These are phyloP conservation scores for Pleurotus eryngii DNA, from an alignment of 768 basidiomycete genomes.

Conservation along the genomic window DNA sequence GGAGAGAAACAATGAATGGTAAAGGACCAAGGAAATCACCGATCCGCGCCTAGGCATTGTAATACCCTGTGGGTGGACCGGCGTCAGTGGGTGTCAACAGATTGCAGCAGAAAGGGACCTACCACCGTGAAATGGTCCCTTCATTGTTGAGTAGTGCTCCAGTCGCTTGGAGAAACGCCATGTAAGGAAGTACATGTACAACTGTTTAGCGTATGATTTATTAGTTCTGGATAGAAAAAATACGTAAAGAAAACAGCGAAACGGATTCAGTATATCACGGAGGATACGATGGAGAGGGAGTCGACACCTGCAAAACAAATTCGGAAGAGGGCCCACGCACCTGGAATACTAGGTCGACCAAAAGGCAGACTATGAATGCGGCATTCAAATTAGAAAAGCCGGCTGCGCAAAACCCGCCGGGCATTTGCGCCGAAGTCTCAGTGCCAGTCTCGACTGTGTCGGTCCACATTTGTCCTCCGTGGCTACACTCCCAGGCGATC, in stretches of 20 bases:
- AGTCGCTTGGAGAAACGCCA: slow-evolving; percentile 73
- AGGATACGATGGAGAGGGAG: slow-evolving; percentile 6
- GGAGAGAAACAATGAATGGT: slow-evolving; percentile 17
- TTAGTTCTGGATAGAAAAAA: slow-evolving; percentile 13
- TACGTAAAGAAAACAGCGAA: neutral
- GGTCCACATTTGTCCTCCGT: slow-evolving; percentile 65
- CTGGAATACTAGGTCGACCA: slow-evolving; percentile 68
- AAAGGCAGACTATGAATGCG: slow-evolving; percentile 61
- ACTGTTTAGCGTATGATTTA: slow-evolving; percentile 31
- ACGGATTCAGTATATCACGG: neutral
- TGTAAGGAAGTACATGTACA: slow-evolving; percentile 74
- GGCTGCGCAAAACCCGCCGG: slow-evolving; percentile 52
- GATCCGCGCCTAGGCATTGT: slow-evolving; percentile 23
- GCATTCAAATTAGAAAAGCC: slow-evolving; percentile 60
- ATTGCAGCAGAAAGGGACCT: slow-evolving; percentile 27
- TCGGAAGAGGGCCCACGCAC: slow-evolving; percentile 30
- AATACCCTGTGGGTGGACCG: slow-evolving; percentile 34
- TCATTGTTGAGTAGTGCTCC: slow-evolving; percentile 64
- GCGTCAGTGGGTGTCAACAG: slow-evolving; percentile 13
- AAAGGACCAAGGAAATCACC: slow-evolving; percentile 23
- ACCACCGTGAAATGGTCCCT: slow-evolving; percentile 63
- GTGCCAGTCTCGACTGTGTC: slow-evolving; percentile 39
- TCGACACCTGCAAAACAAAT: slow-evolving; percentile 11
- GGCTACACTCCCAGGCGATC: slow-evolving; percentile 69
- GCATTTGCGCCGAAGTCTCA: slow-evolving; percentile 41